Base-by-base conservation (phyloP, 78 protist genomes). In the Dictyostelium purpureum region DNA sequence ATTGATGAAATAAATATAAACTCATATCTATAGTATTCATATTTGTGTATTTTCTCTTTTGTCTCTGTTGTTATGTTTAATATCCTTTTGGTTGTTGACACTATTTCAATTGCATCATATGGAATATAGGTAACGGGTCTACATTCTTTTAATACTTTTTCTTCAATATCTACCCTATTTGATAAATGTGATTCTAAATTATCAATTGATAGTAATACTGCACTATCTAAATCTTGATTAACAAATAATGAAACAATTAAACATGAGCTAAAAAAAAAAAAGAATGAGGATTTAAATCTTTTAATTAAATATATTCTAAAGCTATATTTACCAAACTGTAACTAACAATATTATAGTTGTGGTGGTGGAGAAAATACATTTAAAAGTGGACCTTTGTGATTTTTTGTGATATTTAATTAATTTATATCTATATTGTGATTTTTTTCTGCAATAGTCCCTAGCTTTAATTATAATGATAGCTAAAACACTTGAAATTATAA, bases 211-310 rank as follows among this genome's bases (percentile, higher is more conserved):
- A 40, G 7, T 61, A 51, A 9, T 9, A 85, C 21, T 5, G 92
- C 33, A 28, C 42, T 63, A 73, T 85, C 83, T n/a, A 85, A 73
- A 73, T 85, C 92, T 33, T 56, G 11, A 54, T 85, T 85, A 11
- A 73, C 45, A 59, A 73, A 85, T 61, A 85, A 42, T 59, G 56
- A 38, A 19, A 73, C 6, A 28, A 85, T 12, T 59, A 74, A 73
- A 38, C 9, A 38, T 69, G 76, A 40, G n/a, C 76, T 69, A 35
- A 11, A 24, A 24, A 24, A 24, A 57, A 24, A 57, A n/a, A 24
- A 56, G 24, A 11, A n/a, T 9, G 24, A 56, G 6, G 6, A 24
- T 49, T 19, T 19, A 14, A 43, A 69, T 21, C 26, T 10, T 61
- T 38, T 61, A 31, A 31, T 69, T 40, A 51, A 51, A 40, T 51